Base-by-base conservation (phyloP, 306 rosid species). In the Herpetospermum pedunculosum region DNA sequence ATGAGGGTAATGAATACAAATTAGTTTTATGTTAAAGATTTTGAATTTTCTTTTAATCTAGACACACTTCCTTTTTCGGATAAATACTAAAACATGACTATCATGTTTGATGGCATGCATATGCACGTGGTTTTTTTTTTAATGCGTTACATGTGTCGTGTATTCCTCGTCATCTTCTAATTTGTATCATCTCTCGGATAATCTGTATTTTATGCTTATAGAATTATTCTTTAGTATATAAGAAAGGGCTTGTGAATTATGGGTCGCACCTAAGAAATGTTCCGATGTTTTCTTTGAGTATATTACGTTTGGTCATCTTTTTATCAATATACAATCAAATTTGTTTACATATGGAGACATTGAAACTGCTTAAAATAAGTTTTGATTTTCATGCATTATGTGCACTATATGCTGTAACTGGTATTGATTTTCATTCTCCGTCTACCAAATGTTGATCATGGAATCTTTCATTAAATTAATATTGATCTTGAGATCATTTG, bases 331-430 rank as follows among this genome's bases (percentile, higher is more conserved):
- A 21, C 10, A 8, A 6, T 37, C 46, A 37, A 64, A 40, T 65
- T 65, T 40, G 52, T 25, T 41, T 15, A 15, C 54, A 43, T 14
- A 26, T 15, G 11, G 38, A 29, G 0, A 68, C 32, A 14, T 3
- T 50, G n/a, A 7, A 12, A 35, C 44, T 73, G 65, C 72, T 57
- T 70, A 59, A 76, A 64, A 75, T 34, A 30, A 65, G 73, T 25
- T 54, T 55, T 16, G 93, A 92, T 80, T 92, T 92, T 68, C 78
- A 75, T 18, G 85, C 79, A 49, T 80, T 92, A 10, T 89, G 90
- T 77, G 96, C 93, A 57, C 87, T 89, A 32, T 92, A 92, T 58
- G 92, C 92, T 75, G 87, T 89, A 35, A 92, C 97, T 0, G 97
- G 97, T 92, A 92, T 76, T 68, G n/a, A 54, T 78, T 81, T 30